phyloP scores from a whole-genome alignment of 768 basidiomycete species.

The Mycena kentingensis region DNA sequence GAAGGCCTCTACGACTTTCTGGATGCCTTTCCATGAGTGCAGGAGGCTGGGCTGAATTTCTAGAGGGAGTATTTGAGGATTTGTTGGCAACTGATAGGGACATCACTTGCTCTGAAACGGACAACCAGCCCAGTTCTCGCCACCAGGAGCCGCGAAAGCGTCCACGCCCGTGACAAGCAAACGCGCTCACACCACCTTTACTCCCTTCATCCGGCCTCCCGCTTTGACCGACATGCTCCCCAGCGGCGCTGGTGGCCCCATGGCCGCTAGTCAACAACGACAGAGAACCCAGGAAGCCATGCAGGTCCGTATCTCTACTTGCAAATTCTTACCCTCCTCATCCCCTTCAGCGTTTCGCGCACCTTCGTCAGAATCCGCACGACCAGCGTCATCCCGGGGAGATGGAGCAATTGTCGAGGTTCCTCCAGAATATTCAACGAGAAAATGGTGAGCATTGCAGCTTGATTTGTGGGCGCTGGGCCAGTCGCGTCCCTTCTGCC shows the following conservation, averaged over 20 bases:
- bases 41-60: too few relatives aligned
- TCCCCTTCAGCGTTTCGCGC: slow-evolving; percentile 45
- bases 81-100: too few relatives aligned
- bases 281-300: slow-evolving; percentile 48
- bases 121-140: too few relatives aligned
- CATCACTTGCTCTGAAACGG: too few relatives aligned
- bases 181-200: too few relatives aligned
- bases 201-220: background rate
- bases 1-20: too few relatives aligned
- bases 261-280: too few relatives aligned
- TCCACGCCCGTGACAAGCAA: too few relatives aligned
- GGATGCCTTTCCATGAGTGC: too few relatives aligned
- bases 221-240: slow-evolving; percentile 35
- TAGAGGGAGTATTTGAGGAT: too few relatives aligned
- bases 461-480: slow-evolving; percentile 8
- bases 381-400: slow-evolving; percentile 52
- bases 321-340: slow-evolving; percentile 15
- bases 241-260: slow-evolving; percentile 38
- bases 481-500: too few relatives aligned
- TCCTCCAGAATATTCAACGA: slow-evolving; percentile 44
- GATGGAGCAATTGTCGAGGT: slow-evolving; percentile 48
- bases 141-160: too few relatives aligned
- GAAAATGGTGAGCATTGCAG: slow-evolving; percentile 34
- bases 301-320: slow-evolving; percentile 35
- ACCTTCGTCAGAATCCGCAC: slow-evolving; percentile 51